Percentiles rank a stretch among this genome's conserved stretches.
phyloP scores from a whole-genome alignment of 176 grass and related monocot species.

The Bolboschoenus planiculmis region DNA sequence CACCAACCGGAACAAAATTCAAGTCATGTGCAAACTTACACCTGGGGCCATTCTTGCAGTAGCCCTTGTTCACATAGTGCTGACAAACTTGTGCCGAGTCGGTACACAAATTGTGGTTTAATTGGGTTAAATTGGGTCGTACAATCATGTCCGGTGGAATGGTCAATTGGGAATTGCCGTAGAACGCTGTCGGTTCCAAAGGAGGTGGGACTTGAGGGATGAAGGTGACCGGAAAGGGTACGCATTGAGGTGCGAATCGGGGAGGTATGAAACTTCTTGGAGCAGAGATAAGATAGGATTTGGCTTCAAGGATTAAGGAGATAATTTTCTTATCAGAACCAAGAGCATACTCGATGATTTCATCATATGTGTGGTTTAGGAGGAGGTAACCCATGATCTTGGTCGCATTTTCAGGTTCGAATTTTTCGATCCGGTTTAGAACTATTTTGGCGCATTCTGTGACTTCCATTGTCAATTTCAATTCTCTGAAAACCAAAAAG shows the following conservation, averaged over 20 bases:
- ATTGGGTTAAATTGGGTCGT: background rate
- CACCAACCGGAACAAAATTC: slow-evolving; percentile 3
- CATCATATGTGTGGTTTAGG: background rate
- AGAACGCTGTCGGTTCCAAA: background rate
- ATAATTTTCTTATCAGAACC: slow-evolving; percentile 26
- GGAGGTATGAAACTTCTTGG: slow-evolving; percentile 5
- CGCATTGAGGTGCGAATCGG: background rate
- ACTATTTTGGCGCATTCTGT: slow-evolving; percentile 28
- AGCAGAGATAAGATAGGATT: slow-evolving; percentile 20
- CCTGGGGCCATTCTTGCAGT: slow-evolving; percentile 41
- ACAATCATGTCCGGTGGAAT: background rate
- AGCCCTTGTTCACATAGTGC: slow-evolving; percentile 27
- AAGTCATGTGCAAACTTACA: slow-evolving; percentile 41
- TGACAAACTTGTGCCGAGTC: slow-evolving; percentile 14
- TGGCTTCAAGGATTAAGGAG: slow-evolving; percentile 32
- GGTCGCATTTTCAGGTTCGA: slow-evolving; percentile 15
- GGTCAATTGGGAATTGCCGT: background rate
- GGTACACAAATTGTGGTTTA: background rate
- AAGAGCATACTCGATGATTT: slow-evolving; percentile 19
- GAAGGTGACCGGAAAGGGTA: background rate
- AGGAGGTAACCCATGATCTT: slow-evolving; percentile 31
- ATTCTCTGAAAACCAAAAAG: slow-evolving; percentile 11
- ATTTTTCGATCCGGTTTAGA: background rate
- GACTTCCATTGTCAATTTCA: slow-evolving; percentile 29
- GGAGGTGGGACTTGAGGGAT: background rate